A percentile compares a stretch with the other conserved stretches of the same genome.
phyloP scores from a whole-genome alignment of 2,329 filamentous ascomycete species.

The Aureobasidium sp. region DNA sequence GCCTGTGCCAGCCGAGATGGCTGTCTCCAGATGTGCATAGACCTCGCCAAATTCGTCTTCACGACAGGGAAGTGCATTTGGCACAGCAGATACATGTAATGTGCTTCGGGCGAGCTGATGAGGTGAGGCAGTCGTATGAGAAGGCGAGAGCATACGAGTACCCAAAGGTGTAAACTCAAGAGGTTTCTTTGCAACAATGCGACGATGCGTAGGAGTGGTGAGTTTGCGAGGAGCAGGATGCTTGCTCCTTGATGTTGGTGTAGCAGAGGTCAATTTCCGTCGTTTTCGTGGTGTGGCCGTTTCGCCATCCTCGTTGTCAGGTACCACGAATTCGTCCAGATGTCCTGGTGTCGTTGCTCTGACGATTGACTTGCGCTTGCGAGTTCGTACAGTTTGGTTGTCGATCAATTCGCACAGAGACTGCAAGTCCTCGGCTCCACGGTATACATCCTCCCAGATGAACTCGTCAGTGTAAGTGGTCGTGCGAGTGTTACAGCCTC shows the following conservation, averaged over 20 bases:
- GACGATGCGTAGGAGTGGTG: constrained; percentile 56
- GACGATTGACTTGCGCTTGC: constrained; percentile 38
- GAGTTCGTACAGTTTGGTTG: constrained; percentile 62
- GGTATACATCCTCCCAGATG: constrained; percentile 77
- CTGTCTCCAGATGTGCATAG: constrained; percentile 86
- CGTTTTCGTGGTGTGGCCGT: constrained; percentile 40
- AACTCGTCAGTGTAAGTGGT: constrained; percentile 91
- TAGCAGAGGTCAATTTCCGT: constrained; percentile 37
- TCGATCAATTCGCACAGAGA: constrained; percentile 59
- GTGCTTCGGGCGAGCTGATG: constrained; percentile 84
- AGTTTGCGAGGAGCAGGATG: constrained; percentile 44
- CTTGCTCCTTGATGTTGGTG: constrained; percentile 37
- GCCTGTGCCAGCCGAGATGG: constrained; percentile 86
- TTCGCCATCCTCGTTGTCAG: constrained; percentile 30
- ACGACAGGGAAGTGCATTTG: constrained; percentile 78
- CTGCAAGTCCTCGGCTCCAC: constrained; percentile 57
- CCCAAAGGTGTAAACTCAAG: constrained; percentile 95
- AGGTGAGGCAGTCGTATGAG: constrained; percentile 68
- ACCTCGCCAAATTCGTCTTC: constrained; percentile 87
- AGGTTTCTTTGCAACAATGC: constrained; percentile 71
- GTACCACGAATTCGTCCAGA: constrained; percentile 35
- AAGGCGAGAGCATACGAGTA: constrained; percentile 71
- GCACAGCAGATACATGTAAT: constrained; percentile 89
- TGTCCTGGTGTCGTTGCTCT: constrained; percentile 25
- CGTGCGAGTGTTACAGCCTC: constrained; percentile 82